Conservation (phyloP, 768 basidiomycete species). For the Chiua virens region DNA sequence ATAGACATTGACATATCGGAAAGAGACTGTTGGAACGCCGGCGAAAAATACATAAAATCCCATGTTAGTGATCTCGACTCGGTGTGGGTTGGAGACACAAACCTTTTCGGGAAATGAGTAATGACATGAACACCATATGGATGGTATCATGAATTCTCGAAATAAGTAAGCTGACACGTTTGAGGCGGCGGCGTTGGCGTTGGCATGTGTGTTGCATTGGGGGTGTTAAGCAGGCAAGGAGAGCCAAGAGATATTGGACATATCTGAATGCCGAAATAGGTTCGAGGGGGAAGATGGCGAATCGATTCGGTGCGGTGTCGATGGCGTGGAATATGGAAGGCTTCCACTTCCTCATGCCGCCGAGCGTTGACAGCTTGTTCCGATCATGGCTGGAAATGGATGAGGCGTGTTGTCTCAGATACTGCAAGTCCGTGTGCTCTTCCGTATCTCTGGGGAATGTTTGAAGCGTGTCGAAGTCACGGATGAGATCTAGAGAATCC, state of each 20-base stretch:
- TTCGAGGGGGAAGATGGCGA: conserved; percentile 1
- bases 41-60: too few species aligned
- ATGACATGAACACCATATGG: too few species aligned
- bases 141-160: too few species aligned
- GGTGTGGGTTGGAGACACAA: too few species aligned
- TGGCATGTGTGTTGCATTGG: background rate
- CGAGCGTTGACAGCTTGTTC: conserved; percentile 5
- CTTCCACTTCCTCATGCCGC: background rate
- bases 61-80: too few species aligned
- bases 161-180: background rate
- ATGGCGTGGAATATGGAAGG: background rate
- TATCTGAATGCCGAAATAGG: background rate
- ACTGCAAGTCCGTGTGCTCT: conserved; percentile 2
- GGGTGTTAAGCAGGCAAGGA: background rate
- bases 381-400: conserved; percentile 5
- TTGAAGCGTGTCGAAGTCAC: too few species aligned
- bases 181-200: background rate
- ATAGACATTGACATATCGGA: too few species aligned
- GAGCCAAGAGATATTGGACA: background rate
- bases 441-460: background rate
- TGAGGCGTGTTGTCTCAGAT: background rate
- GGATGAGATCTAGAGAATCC: too few species aligned
- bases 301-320: background rate
- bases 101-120: too few species aligned
- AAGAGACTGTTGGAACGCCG: too few species aligned